phyloP scores from a whole-genome alignment of 2,329 filamentous ascomycete species.

The Ceratocystis huliohia region DNA sequence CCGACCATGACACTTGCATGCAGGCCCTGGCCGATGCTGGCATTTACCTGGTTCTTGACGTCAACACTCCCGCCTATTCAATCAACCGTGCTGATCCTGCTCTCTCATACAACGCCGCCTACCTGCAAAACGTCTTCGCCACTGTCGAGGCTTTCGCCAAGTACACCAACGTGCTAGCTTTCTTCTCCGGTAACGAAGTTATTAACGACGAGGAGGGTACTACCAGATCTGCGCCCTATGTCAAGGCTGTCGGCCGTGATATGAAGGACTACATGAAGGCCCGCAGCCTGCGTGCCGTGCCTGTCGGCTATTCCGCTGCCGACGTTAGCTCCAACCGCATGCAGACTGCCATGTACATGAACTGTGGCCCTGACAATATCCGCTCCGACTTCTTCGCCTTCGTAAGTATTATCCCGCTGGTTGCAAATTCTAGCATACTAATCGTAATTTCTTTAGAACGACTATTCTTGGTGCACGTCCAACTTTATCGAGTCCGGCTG shows the following conservation, averaged over 20 bases:
- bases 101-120: conserved; percentile 72
- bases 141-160: conserved; percentile 73
- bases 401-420: conserved; percentile 22
- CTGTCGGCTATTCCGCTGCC: conserved; percentile 65
- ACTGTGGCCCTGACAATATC: conserved; percentile 74
- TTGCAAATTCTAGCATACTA: conserved; percentile 24
- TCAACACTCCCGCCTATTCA: conserved; percentile 82
- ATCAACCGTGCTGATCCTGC: conserved; percentile 59
- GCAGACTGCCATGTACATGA: conserved; percentile 83
- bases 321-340: conserved; percentile 76
- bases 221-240: conserved; percentile 54
- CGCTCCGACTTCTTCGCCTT: conserved; percentile 82
- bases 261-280: conserved; percentile 57
- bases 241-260: conserved; percentile 68
- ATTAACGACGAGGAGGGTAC: conserved; percentile 55
- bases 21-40: conserved; percentile 62
- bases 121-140: conserved; percentile 74
- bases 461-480: conserved; percentile 76
- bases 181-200: conserved; percentile 74
- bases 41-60: conserved; percentile 84
- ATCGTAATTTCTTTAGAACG: conserved; percentile 38
- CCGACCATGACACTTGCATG: conserved; percentile 78
- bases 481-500: conserved; percentile 62
- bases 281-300: conserved; percentile 50
- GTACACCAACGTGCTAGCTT: conserved; percentile 77